Base-by-base conservation (phyloP, 2,329 filamentous ascomycete genomes). In the Aspergillus persii region DNA sequence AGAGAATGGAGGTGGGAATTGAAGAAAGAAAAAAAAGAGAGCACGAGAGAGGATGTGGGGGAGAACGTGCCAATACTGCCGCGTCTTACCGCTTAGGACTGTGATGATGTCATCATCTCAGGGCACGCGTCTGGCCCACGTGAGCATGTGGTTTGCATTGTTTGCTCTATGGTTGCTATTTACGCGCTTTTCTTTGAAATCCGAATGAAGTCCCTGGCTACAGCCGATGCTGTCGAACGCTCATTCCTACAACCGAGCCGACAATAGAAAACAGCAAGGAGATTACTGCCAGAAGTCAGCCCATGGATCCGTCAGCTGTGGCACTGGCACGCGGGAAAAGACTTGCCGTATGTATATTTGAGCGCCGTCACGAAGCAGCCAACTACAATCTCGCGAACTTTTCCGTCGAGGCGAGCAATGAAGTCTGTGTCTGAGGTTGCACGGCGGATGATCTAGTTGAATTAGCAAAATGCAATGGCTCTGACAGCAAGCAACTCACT, bases 391-490 rank as follows among this genome's bases (percentile, higher is more conserved):
- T 72, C 65, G 8, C 68, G 58, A 1, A 73, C 23, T 9, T 50
- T 56, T 0, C 71, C 71, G 1, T 50, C 62, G 1, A 74, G 58
- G 2, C 68, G 64, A 2, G 69, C 67, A n/a, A 80, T 74, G 57
- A 78, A 81, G 1, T 71, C 68, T 8, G 78, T 76, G 53, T 78
- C 74, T 0, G 73, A 74, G 30, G 76, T 70, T 1, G 77, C 76
- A 18, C 73, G 71, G 50, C 66, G 63, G 56, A 80, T 78, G n/a
- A 81, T 75, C 76, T 79, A 46, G 9, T 62, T 26, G 61, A 41
- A 8, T 9, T 26, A 6, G 12, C 11, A 9, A 2, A 7, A 30
- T 15, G 23, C 23, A 3, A 29, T 15, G 3, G 27, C 11, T 33
- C 1, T 3, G 12, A n/a, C 8, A 18, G n/a, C 11, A 3, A 30